Percentiles rank a stretch among this genome's conserved stretches.
These are phyloP conservation scores for Xylaria sp. DNA, from an alignment of 2,329 filamentous ascomycete genomes.

Conservation along the genomic window DNA sequence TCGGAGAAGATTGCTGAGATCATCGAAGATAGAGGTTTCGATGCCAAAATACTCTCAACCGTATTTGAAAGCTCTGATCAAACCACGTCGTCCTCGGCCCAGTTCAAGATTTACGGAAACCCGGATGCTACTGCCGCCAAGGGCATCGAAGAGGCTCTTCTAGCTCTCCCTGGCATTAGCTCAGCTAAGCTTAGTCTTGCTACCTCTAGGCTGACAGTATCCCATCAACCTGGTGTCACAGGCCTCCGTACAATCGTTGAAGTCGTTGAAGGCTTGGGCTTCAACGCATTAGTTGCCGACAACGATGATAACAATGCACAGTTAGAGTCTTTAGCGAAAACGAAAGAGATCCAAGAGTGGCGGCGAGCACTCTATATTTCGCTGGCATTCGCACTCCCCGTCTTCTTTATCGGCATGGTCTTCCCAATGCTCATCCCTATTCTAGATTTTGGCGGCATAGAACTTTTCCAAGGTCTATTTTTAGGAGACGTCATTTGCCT, in stretches of 20 bases:
- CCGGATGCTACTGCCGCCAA: constrained; percentile 77
- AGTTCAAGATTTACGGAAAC: constrained; percentile 87
- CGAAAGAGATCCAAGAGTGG: constrained; percentile 96
- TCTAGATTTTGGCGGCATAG: constrained; percentile 79
- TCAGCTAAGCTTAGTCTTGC: constrained; percentile 78
- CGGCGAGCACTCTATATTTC: constrained; percentile 82
- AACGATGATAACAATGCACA: constrained; percentile 97
- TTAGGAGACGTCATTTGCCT: constrained; percentile 90
- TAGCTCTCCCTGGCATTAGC: constrained; percentile 74
- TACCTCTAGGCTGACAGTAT: constrained; percentile 79
- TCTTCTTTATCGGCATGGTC: constrained; percentile 93
- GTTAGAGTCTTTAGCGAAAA: constrained; percentile 94
- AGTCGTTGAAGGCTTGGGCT: constrained; percentile 81
- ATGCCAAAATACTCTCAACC: constrained; percentile 83
- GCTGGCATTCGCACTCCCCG: constrained; percentile 83
- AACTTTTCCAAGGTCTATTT: constrained; percentile 79
- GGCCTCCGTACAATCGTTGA: constrained; percentile 88
- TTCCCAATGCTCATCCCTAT: constrained; percentile 84
- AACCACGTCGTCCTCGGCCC: constrained; percentile 69
- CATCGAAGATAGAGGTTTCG: constrained; percentile 92
- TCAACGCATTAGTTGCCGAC: constrained; percentile 90
- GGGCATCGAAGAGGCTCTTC: constrained; percentile 75
- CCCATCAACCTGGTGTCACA: constrained; percentile 75
- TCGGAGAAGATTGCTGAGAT: constrained; percentile 80
- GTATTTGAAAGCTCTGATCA: constrained; percentile 68